These are phyloP conservation scores for Aureobasidium sp. DNA, from an alignment of 2,329 filamentous ascomycete species.

Conservation along the genomic window DNA sequence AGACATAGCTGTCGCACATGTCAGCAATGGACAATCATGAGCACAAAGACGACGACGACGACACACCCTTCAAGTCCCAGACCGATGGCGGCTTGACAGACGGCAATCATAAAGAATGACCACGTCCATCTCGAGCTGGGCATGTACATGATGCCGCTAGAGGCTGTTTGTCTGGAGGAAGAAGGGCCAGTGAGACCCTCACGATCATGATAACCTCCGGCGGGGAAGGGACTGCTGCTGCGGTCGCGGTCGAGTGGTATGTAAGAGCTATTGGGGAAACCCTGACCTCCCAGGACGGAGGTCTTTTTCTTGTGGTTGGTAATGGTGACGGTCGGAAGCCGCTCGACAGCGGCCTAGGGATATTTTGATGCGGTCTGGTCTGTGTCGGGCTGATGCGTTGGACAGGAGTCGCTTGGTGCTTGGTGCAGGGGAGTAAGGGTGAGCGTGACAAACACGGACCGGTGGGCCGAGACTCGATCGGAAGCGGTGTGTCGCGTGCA, in stretches of 20 bases:
- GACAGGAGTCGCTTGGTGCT: constrained; percentile 1
- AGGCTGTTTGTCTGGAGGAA: constrained; percentile 26
- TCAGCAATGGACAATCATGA: not conserved
- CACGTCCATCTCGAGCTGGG: constrained; percentile 84
- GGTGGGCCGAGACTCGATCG: not conserved
- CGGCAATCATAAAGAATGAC: constrained; percentile 67
- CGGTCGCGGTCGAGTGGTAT: constrained; percentile 47
- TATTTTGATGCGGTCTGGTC: not conserved
- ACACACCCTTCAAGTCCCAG: constrained; percentile 81
- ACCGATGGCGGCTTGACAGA: constrained; percentile 71
- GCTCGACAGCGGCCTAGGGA: constrained; percentile 10
- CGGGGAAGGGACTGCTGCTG: constrained; percentile 32
- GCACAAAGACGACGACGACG: constrained; percentile 33
- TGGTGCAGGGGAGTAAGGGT: not conserved
- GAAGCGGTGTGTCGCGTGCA: constrained; percentile 9
- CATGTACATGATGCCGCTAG: constrained; percentile 57
- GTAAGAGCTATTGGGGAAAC: constrained; percentile 23
- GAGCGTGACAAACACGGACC: not conserved
- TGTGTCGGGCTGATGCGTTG: not conserved
- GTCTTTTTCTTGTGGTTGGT: constrained; percentile 49
- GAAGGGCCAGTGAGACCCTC: constrained; percentile 40
- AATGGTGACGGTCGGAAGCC: constrained; percentile 40
- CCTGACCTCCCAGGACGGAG: constrained; percentile 49
- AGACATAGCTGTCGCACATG: constrained; percentile 63
- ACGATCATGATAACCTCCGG: constrained; percentile 45